phyloP scores from a whole-genome alignment of 2,329 filamentous ascomycete species.

The Exserohilum rostratum region DNA sequence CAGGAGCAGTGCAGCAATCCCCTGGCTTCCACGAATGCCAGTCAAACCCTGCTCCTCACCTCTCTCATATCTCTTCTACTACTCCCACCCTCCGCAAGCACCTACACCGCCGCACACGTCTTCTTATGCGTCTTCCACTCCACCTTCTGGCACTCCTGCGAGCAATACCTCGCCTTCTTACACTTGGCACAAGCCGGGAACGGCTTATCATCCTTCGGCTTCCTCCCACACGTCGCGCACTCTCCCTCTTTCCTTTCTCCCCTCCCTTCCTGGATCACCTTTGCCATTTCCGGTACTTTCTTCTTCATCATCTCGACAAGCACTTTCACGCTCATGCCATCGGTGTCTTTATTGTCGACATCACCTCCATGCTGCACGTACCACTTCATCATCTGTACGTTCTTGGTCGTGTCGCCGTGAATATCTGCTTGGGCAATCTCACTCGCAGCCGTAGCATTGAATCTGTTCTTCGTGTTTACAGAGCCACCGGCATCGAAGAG shows the following conservation, averaged over 20 bases:
- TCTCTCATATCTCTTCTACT: not conserved
- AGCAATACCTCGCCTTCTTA: slow-evolving; percentile 20
- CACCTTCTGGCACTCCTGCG: slow-evolving; percentile 21
- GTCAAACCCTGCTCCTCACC: not conserved
- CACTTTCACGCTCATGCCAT: slow-evolving; percentile 21
- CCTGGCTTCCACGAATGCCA: not conserved
- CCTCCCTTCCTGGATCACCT: slow-evolving; percentile 10
- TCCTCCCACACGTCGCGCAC: slow-evolving; percentile 19
- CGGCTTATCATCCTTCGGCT: not conserved
- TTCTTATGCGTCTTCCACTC: slow-evolving; percentile 26
- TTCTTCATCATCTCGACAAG: slow-evolving; percentile 22
- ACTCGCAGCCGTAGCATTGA: slow-evolving; percentile 13
- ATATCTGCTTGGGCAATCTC: slow-evolving; percentile 23
- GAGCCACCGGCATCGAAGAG: slow-evolving; percentile 22
- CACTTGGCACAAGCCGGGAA: slow-evolving; percentile 18
- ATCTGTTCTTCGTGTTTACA: slow-evolving; percentile 20
- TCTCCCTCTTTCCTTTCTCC: slow-evolving; percentile 13
- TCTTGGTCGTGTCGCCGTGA: slow-evolving; percentile 12
- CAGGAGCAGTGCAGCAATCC: not conserved
- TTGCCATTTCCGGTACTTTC: slow-evolving; percentile 13
- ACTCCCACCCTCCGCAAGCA: not conserved
- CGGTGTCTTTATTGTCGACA: slow-evolving; percentile 22
- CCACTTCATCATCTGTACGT: slow-evolving; percentile 24
- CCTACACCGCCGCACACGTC: slow-evolving; percentile 9
- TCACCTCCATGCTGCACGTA: slow-evolving; percentile 25